Conservation (phyloP, 176 grass and related monocot genomes). For the Lolium rigidum region DNA sequence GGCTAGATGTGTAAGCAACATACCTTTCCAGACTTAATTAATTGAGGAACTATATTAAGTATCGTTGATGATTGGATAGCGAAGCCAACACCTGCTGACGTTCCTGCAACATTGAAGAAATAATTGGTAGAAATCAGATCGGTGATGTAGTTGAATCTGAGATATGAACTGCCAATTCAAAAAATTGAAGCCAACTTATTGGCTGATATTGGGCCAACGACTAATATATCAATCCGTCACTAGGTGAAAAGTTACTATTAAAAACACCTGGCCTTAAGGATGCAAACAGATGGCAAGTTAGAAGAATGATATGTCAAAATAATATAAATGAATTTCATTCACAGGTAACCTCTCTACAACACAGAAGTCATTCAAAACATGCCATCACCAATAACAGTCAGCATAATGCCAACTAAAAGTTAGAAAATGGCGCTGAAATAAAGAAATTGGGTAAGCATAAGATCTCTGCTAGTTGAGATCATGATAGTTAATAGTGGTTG, state of each 20-base stretch:
- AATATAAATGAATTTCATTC: neutral
- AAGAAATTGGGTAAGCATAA: neutral
- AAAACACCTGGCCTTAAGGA: conserved; percentile 22
- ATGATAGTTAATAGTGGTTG: neutral
- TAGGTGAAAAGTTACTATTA: neutral
- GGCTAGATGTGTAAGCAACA: conserved; percentile 26
- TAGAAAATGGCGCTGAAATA: conserved; percentile 23
- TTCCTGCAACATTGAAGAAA: conserved; percentile 66
- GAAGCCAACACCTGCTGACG: conserved; percentile 94
- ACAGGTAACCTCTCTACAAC: conserved; percentile 7
- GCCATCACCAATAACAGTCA: neutral
- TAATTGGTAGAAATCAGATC: neutral
- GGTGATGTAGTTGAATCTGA: conserved; percentile 16
- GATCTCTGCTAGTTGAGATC: conserved; percentile 12
- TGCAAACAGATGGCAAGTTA: conserved; percentile 13
- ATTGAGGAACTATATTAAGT: conserved; percentile 87
- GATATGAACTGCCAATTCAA: conserved; percentile 16
- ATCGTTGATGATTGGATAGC: conserved; percentile 94
- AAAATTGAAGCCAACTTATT: neutral
- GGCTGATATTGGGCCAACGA: neutral
- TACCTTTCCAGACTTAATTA: conserved; percentile 97
- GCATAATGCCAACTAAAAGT: neutral
- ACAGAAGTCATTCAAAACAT: conserved; percentile 26
- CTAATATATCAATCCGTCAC: neutral
- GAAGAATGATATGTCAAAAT: neutral